These are phyloP conservation scores for Aspergillus conjunctus DNA, from an alignment of 495 filamentous ascomycete genomes.

Conservation along the genomic window DNA sequence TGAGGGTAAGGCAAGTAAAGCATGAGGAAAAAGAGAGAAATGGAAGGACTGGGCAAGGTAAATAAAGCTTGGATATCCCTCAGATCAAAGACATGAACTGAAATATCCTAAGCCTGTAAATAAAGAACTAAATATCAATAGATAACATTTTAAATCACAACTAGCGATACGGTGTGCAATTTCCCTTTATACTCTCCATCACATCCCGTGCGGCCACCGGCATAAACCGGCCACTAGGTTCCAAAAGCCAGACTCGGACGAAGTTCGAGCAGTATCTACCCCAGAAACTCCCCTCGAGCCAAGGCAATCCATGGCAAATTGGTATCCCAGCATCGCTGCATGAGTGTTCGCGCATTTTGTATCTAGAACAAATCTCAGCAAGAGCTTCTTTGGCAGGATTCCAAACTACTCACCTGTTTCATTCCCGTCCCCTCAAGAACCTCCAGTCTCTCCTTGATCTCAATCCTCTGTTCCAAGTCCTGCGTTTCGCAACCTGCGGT, in stretches of 20 bases:
- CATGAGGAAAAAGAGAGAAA: not conserved
- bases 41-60: not conserved
- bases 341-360: constrained; percentile 47
- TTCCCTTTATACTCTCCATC: constrained; percentile 4
- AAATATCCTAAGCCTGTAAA: not conserved
- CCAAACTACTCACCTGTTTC: constrained; percentile 58
- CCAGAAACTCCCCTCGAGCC: constrained; percentile 46
- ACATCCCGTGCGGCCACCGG: not conserved
- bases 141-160: not conserved
- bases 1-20: not conserved
- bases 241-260: too few relatives aligned
- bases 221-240: too few relatives aligned
- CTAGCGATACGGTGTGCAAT: not conserved
- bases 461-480: constrained; percentile 53
- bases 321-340: constrained; percentile 49
- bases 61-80: not conserved
- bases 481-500: constrained; percentile 77
- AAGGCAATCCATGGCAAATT: constrained; percentile 47
- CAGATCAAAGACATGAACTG: not conserved
- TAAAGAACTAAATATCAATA: not conserved
- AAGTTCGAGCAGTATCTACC: constrained; percentile 25
- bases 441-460: constrained; percentile 68
- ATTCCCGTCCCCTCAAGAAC: constrained; percentile 74
- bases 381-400: not conserved
- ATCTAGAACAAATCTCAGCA: constrained; percentile 31